Percentiles rank a stretch among this genome's conserved stretches.
These are phyloP conservation scores for Hemisphaericaspora subhashii DNA, from an alignment of 1,139 yeast genomes.

Conservation along the genomic window DNA sequence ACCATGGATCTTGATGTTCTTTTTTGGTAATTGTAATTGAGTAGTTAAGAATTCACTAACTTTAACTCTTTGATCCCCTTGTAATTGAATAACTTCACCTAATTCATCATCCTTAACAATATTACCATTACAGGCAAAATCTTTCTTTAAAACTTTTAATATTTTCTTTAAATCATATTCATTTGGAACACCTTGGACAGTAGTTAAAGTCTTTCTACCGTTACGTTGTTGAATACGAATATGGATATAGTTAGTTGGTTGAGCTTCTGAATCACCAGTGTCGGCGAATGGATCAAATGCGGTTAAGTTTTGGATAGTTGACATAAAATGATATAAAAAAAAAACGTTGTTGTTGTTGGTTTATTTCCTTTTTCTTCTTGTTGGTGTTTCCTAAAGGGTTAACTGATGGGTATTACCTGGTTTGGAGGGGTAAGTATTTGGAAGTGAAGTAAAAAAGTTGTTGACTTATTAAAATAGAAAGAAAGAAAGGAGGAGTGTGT, in stretches of 20 bases:
- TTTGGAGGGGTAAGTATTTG: too few species aligned
- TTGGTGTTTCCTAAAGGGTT: neutral
- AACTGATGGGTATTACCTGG: too few species aligned
- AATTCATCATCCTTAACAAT: conserved; percentile 94
- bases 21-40: conserved; percentile 88
- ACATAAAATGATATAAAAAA: conserved; percentile 41
- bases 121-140: conserved; percentile 98
- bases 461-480: too few species aligned
- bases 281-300: conserved; percentile 99
- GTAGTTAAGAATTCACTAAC: conserved; percentile 90
- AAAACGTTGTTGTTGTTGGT: neutral
- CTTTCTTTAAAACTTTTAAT: conserved; percentile 91
- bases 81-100: conserved; percentile 96
- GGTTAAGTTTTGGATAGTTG: conserved; percentile 96
- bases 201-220: conserved; percentile 98
- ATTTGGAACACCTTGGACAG: conserved; percentile 95
- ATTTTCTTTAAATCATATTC: conserved; percentile 95
- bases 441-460: too few species aligned
- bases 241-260: conserved; percentile 93
- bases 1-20: conserved; percentile 97
- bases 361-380: neutral
- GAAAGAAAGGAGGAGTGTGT: too few species aligned
- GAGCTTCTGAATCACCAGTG: conserved; percentile 98
- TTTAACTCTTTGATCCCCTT: conserved; percentile 98
- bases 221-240: conserved; percentile 99